Percentiles rank a stretch among this genome's conserved stretches.
These are phyloP conservation scores for Tephrocybe sp. DNA, from an alignment of 768 basidiomycete genomes.

Conservation along the genomic window DNA sequence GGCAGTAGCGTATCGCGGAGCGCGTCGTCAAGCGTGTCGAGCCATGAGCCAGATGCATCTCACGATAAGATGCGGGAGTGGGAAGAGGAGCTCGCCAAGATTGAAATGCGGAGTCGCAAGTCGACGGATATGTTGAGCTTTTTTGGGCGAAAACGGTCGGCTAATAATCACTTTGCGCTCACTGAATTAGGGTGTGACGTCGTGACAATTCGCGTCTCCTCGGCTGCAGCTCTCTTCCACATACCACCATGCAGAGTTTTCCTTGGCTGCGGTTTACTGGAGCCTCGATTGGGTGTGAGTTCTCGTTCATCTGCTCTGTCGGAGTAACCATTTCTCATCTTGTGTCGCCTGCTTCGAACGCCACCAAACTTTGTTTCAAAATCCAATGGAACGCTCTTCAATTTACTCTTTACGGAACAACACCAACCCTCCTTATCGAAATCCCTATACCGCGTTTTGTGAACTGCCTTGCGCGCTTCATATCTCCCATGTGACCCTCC, in stretches of 20 bases:
- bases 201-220: background rate
- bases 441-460: background rate
- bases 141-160: slow-evolving; percentile 33
- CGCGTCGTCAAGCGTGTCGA: slow-evolving; percentile 29
- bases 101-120: slow-evolving; percentile 59
- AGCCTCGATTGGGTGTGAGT: slow-evolving; percentile 47
- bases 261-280: slow-evolving; percentile 57
- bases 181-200: background rate
- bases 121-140: slow-evolving; percentile 49
- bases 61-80: slow-evolving; percentile 56
- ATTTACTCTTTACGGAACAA: background rate
- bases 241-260: slow-evolving; percentile 42
- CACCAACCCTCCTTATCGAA: slow-evolving; percentile 8
- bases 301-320: slow-evolving; percentile 7
- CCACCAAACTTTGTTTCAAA: slow-evolving; percentile 1
- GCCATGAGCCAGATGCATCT: slow-evolving; percentile 27
- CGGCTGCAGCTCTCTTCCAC: background rate
- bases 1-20: slow-evolving; percentile 21
- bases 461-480: background rate
- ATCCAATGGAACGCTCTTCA: background rate
- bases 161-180: background rate
- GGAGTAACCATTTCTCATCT: slow-evolving; percentile 8
- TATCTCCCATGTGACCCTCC: slow-evolving; percentile 12
- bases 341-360: background rate
- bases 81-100: slow-evolving; percentile 75